A percentile compares a stretch with the other conserved stretches of the same genome.
Evolutionary conservation across 2,329 filamentous ascomycete genomes (phyloP).

Genomic region (Fusarium sp.): DNA sequence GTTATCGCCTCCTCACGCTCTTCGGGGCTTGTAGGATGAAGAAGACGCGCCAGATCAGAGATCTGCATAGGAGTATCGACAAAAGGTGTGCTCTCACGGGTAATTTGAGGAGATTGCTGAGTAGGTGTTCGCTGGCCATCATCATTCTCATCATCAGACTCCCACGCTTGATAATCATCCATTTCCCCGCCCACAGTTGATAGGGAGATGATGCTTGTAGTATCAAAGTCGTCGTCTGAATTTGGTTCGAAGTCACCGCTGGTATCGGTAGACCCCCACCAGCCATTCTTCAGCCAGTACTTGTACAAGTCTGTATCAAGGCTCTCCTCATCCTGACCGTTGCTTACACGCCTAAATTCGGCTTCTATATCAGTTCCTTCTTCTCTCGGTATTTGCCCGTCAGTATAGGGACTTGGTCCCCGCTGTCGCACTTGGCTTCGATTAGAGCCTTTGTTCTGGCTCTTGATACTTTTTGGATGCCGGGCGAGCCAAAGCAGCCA

Average conservation of each 20-base stretch:
- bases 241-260: constrained; percentile 79
- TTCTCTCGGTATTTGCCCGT: constrained; percentile 64
- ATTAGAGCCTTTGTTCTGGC: constrained; percentile 24
- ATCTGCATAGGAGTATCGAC: constrained; percentile 71
- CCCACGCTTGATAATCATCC: constrained; percentile 59
- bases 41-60: constrained; percentile 76
- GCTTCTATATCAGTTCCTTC: constrained; percentile 81
- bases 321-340: constrained; percentile 65
- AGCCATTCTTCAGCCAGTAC: constrained; percentile 85
- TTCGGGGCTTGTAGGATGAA: constrained; percentile 80
- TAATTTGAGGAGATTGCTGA: constrained; percentile 61
- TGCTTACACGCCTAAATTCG: constrained; percentile 71
- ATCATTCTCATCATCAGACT: constrained; percentile 54
- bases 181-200: constrained; percentile 55
- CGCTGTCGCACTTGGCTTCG: constrained; percentile 24
- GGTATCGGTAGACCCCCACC: constrained; percentile 83
- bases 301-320: constrained; percentile 80
- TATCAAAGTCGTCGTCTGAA: constrained; percentile 70
- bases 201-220: constrained; percentile 79
- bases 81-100: constrained; percentile 65
- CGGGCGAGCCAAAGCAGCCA: constrained; percentile 68
- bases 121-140: constrained; percentile 77
- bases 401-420: constrained; percentile 42
- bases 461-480: constrained; percentile 48
- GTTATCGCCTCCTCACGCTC: constrained; percentile 83